A percentile compares a stretch with the other conserved stretches of the same genome.
These are phyloP conservation scores for Auriscalpium vulgare DNA, from an alignment of 768 basidiomycete genomes.

Conservation along the genomic window DNA sequence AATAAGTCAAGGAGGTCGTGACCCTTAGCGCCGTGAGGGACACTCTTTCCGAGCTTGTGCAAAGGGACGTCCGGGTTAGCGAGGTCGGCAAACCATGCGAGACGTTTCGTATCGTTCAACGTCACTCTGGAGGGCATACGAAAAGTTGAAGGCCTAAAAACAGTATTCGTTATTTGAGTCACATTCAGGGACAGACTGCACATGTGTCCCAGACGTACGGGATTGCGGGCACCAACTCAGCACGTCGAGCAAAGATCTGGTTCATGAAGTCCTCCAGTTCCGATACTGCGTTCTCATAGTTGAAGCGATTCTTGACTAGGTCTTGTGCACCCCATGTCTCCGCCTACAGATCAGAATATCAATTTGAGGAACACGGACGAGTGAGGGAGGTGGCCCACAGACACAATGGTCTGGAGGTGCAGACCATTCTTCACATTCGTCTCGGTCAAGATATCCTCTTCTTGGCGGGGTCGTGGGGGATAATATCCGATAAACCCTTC, in stretches of 20 bases:
- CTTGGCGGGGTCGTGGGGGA: slow-evolving; percentile 67
- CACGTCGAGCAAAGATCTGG: slow-evolving; percentile 60
- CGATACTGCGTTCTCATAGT: slow-evolving; percentile 41
- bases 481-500: slow-evolving; percentile 71
- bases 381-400: slow-evolving; percentile 34
- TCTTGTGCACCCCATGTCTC: slow-evolving; percentile 56
- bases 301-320: slow-evolving; percentile 42
- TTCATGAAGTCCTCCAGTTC: slow-evolving; percentile 72
- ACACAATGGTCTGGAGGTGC: slow-evolving; percentile 41
- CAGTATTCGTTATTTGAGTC: too few relatives aligned
- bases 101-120: slow-evolving; percentile 68
- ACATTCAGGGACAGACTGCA: too few relatives aligned
- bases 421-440: slow-evolving; percentile 62
- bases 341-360: slow-evolving; percentile 31
- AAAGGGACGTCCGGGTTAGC: slow-evolving; percentile 77
- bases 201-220: slow-evolving; percentile 41
- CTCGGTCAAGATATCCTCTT: slow-evolving; percentile 66
- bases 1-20: slow-evolving; percentile 76
- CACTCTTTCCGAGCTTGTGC: slow-evolving; percentile 74
- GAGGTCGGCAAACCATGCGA: slow-evolving; percentile 77
- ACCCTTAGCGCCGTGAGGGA: slow-evolving; percentile 82
- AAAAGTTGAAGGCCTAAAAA: slow-evolving; percentile 52
- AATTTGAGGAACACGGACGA: neutral
- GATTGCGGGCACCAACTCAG: slow-evolving; percentile 46
- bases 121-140: slow-evolving; percentile 80